Percentiles rank a stretch among this genome's conserved stretches.
phyloP scores from a whole-genome alignment of 805 yeast species.

The Candida rishiriensis region DNA sequence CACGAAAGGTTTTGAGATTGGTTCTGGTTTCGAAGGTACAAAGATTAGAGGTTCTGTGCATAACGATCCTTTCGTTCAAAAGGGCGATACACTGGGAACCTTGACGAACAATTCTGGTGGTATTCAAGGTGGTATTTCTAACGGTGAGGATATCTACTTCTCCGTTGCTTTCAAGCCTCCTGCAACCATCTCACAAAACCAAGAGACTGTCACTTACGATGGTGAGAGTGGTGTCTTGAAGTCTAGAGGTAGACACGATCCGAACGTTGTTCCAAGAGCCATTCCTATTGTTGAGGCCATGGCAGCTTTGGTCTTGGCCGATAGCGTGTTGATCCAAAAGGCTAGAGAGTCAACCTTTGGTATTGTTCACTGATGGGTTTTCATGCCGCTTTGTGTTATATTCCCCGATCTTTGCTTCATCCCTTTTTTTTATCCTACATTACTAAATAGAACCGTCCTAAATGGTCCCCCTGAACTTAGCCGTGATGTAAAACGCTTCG shows the following conservation, averaged over 20 bases:
- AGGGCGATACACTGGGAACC: slow-evolving; percentile 67
- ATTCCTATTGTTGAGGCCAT: slow-evolving; percentile 97
- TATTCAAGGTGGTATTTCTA: slow-evolving; percentile 95
- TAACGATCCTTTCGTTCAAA: slow-evolving; percentile 79
- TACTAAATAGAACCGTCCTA: background rate
- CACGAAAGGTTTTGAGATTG: slow-evolving; percentile 96
- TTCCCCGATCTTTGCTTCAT: background rate
- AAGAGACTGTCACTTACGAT: slow-evolving; percentile 80
- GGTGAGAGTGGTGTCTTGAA: slow-evolving; percentile 86
- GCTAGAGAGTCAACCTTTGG: slow-evolving; percentile 62
- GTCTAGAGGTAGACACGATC: slow-evolving; percentile 98
- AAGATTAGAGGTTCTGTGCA: slow-evolving; percentile 88
- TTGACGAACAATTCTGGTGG: slow-evolving; percentile 93
- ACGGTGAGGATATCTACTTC: slow-evolving; percentile 93
- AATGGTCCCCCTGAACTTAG: background rate
- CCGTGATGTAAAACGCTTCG: too few species aligned
- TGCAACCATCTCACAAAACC: slow-evolving; percentile 94
- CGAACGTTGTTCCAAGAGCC: slow-evolving; percentile 97
- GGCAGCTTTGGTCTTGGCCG: slow-evolving; percentile 94
- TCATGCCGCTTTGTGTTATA: background rate
- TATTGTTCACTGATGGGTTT: slow-evolving; percentile 19
- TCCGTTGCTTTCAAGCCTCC: slow-evolving; percentile 97
- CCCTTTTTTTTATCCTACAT: background rate
- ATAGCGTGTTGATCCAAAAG: slow-evolving; percentile 78
- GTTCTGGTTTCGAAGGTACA: slow-evolving; percentile 93